Evolutionary conservation across 1,284 basidiomycete genomes (phyloP).

Genomic region (Moesziomyces aphidis): DNA sequence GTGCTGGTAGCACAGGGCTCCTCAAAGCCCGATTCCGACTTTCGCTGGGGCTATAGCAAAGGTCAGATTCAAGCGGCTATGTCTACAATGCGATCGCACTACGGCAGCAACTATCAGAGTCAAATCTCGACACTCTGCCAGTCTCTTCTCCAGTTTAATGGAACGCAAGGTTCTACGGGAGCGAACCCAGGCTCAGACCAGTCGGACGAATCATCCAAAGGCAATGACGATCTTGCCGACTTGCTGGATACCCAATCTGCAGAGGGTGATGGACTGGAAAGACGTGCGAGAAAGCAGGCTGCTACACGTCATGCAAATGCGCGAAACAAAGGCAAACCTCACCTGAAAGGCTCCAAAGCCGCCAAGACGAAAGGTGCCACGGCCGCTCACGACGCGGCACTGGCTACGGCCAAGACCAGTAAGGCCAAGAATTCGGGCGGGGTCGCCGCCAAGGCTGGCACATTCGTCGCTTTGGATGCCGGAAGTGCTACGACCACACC

Average conservation of each 20-base stretch:
- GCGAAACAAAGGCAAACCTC: not conserved
- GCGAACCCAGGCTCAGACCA: not conserved
- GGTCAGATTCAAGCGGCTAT: not conserved
- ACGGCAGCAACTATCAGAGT: not conserved
- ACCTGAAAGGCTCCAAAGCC: not conserved
- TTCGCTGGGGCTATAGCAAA: not conserved
- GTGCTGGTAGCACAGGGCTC: not conserved
- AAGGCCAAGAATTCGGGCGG: too few relatives aligned
- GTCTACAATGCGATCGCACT: not conserved
- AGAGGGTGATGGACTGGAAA: not conserved
- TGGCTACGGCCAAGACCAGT: too few relatives aligned
- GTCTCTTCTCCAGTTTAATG: not conserved
- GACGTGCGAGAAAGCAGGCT: not conserved
- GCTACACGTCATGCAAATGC: not conserved
- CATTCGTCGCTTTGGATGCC: too few relatives aligned
- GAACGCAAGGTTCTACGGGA: not conserved
- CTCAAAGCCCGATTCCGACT: not conserved
- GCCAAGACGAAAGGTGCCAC: not conserved
- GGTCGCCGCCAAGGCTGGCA: too few relatives aligned
- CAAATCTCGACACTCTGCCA: not conserved
- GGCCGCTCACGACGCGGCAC: too few relatives aligned
- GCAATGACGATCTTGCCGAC: too few relatives aligned
- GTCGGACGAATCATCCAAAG: not conserved
- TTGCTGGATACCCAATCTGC: too few relatives aligned
- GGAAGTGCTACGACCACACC: too few relatives aligned